Conservation (phyloP, 2,329 filamentous ascomycete genomes). For the Fusarium albidum region DNA sequence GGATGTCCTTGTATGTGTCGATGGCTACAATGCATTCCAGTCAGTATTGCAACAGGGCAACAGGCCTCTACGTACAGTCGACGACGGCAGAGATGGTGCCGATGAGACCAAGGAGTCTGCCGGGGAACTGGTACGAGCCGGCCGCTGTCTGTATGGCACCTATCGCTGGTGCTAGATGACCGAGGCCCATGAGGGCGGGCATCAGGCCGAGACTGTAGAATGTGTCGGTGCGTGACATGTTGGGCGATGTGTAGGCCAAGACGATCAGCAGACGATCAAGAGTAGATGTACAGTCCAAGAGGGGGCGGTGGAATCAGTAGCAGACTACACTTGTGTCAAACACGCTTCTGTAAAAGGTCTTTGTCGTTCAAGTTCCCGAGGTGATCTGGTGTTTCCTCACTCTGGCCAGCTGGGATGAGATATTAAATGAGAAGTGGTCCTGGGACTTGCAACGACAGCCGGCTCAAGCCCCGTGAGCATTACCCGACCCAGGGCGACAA, state of each 20-base stretch:
- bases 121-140: constrained; percentile 18
- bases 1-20: constrained; percentile 21
- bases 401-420: no score
- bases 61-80: constrained; percentile 6
- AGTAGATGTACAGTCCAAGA: background rate
- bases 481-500: no score
- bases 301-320: background rate
- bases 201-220: constrained; percentile 21
- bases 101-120: constrained; percentile 12
- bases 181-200: constrained; percentile 18
- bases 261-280: constrained; percentile 1
- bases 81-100: constrained; percentile 15
- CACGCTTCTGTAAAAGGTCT: background rate
- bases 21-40: constrained; percentile 1
- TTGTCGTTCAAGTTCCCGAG: background rate
- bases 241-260: background rate
- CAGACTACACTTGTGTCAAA: background rate
- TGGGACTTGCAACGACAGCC: no score
- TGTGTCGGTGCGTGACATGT: constrained; percentile 13
- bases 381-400: no score
- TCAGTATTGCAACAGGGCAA: background rate
- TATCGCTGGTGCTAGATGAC: constrained; percentile 16
- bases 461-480: no score
- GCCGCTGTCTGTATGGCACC: constrained; percentile 14
- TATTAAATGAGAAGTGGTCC: no score